Evolutionary conservation across 1,139 yeast species (phyloP).

Genomic region (Debaryomyces sp.): DNA sequence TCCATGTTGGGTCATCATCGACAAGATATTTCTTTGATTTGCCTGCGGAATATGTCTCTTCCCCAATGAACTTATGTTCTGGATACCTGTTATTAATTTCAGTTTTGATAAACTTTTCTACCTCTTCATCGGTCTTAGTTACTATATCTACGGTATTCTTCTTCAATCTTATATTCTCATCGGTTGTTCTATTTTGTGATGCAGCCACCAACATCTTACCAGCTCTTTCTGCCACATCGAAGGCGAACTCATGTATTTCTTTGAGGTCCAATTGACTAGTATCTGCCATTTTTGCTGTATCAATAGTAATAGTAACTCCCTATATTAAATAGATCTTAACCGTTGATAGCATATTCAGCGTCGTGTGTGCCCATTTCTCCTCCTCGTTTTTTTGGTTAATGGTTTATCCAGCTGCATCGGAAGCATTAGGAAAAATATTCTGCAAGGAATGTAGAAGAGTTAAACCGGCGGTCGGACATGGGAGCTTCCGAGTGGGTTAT

Average conservation of each 20-base stretch:
- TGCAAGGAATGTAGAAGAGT: not conserved
- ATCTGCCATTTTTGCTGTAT: not conserved
- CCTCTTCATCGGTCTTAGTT: conserved; percentile 29
- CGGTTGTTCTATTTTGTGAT: conserved; percentile 2
- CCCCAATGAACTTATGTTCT: conserved; percentile 55
- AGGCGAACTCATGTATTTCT: conserved; percentile 10
- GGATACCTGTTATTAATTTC: conserved; percentile 43
- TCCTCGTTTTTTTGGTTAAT: not conserved
- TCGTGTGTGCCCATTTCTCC: not conserved
- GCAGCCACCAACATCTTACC: conserved; percentile 9
- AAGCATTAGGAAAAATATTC: not conserved
- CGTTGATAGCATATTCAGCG: not conserved
- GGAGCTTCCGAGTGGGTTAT: not conserved
- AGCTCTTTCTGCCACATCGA: conserved; percentile 9
- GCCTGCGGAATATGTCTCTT: conserved; percentile 33
- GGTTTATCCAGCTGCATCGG: not conserved
- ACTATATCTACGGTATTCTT: conserved; percentile 12
- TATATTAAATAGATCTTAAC: not conserved
- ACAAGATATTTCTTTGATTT: conserved; percentile 9
- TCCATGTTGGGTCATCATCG: conserved; percentile 11
- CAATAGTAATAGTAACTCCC: not conserved
- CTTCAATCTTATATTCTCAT: conserved; percentile 7
- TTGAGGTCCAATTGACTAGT: conserved; percentile 7
- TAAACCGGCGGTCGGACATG: not conserved
- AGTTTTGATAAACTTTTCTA: conserved; percentile 48